A percentile compares a stretch with the other conserved stretches of the same genome.
Evolutionary conservation across 768 basidiomycete genomes (phyloP).

Genomic region (Phlebiopsis gigantea): DNA sequence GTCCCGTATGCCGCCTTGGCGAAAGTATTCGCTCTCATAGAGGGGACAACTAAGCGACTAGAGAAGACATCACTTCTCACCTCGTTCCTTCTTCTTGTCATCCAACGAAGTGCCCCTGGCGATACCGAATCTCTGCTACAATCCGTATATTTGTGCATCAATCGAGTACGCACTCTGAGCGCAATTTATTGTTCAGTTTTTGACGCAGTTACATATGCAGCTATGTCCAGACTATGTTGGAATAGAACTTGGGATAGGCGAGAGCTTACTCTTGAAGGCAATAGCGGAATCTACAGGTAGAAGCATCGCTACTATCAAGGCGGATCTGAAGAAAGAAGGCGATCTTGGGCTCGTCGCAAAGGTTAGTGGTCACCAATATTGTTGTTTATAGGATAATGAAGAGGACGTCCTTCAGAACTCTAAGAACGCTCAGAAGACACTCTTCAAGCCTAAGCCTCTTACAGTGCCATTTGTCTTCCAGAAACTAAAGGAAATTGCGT

Average conservation of each 20-base stretch:
- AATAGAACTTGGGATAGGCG: conserved; percentile 93
- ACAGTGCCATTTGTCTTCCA: conserved; percentile 87
- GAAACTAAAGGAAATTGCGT: conserved; percentile 86
- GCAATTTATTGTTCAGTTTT: not conserved
- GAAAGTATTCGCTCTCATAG: conserved; percentile 83
- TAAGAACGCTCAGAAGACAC: conserved; percentile 85
- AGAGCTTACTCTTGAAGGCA: conserved; percentile 90
- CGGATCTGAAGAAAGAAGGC: conserved; percentile 90
- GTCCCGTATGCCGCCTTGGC: conserved; percentile 94
- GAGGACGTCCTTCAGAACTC: conserved; percentile 57
- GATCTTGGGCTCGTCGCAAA: conserved; percentile 96
- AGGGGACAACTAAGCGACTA: conserved; percentile 90
- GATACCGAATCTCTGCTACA: conserved; percentile 77
- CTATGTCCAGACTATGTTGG: conserved; percentile 93
- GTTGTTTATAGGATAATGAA: not conserved
- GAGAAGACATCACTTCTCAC: conserved; percentile 91
- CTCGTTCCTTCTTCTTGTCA: conserved; percentile 83
- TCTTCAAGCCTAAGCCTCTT: conserved; percentile 91
- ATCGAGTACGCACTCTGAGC: conserved; percentile 51
- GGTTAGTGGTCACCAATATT: conserved; percentile 38
- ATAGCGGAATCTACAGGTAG: conserved; percentile 96
- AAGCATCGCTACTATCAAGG: conserved; percentile 74
- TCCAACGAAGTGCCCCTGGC: conserved; percentile 73
- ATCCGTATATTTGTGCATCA: conserved; percentile 94
- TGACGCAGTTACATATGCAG: conserved; percentile 33